A percentile compares a stretch with the other conserved stretches of the same genome.
Evolutionary conservation across 306 rosid genomes (phyloP).

Genomic region (Vicia villosa): DNA sequence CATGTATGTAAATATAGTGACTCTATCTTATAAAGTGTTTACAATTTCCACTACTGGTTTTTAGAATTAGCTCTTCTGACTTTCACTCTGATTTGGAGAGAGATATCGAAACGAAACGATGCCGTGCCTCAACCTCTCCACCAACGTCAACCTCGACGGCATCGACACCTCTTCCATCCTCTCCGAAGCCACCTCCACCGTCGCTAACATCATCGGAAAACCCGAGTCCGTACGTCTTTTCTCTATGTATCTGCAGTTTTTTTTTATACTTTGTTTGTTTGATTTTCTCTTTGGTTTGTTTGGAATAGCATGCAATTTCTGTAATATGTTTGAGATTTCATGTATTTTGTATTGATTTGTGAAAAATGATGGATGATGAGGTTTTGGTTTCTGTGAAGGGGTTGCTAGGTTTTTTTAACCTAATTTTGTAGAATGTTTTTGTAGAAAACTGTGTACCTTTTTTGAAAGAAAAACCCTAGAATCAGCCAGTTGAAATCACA

Average conservation of each 20-base stretch:
- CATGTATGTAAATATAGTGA: neutral
- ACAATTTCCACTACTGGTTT: neutral
- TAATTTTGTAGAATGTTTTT: neutral
- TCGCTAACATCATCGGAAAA: constrained; percentile 69
- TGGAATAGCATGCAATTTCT: neutral
- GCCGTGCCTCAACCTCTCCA: constrained; percentile 90
- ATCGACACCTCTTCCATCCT: constrained; percentile 88
- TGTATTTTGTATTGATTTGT: neutral
- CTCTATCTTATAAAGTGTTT: neutral
- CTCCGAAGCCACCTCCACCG: constrained; percentile 86
- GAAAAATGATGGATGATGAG: neutral
- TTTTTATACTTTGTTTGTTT: neutral
- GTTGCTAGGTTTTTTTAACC: neutral
- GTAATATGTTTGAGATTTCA: neutral
- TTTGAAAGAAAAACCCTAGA: neutral
- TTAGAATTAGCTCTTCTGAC: neutral
- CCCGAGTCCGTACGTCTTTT: constrained; percentile 69
- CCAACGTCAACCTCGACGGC: constrained; percentile 75
- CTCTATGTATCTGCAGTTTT: neutral
- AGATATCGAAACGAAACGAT: constrained; percentile 48
- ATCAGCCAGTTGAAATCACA: neutral
- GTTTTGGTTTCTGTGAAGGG: neutral
- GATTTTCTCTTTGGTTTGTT: constrained; percentile 4
- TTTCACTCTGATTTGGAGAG: neutral
- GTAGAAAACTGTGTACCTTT: neutral